These are phyloP conservation scores for Pelagophyceae sp. DNA, from an alignment of 352 stramenopile species.

Conservation along the genomic window DNA sequence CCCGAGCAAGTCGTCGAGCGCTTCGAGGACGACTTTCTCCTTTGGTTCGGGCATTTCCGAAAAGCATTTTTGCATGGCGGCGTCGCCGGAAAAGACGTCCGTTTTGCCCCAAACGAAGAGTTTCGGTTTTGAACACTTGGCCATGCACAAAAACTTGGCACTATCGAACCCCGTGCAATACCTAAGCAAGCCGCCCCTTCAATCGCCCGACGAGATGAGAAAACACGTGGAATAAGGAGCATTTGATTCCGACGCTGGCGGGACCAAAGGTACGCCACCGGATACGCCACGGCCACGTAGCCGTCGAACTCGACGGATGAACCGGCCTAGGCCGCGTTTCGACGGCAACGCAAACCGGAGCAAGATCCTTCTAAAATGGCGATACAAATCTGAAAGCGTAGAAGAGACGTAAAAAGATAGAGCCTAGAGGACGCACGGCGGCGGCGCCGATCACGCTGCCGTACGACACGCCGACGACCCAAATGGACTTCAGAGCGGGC, in stretches of 20 bases:
- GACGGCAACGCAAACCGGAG: no score
- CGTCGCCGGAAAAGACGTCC: constrained; percentile 7
- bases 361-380: no score
- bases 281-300: constrained; percentile 12
- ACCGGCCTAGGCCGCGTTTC: no score
- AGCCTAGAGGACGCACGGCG: not conserved
- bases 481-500: not conserved
- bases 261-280: constrained; percentile 5
- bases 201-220: no score
- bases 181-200: no score
- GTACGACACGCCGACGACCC: constrained; percentile 13
- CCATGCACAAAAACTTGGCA: not conserved
- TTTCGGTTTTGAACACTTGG: not conserved
- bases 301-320: not conserved
- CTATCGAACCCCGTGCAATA: not conserved
- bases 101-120: constrained; percentile 12
- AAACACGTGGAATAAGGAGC: no score
- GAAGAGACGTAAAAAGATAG: no score
- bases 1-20: not conserved
- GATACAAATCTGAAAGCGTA: no score
- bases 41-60: not conserved
- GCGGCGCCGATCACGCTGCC: not conserved
- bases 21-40: not conserved
- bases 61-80: not conserved
- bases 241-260: no score